phyloP scores from a whole-genome alignment of 208 protist genomes.

The Wallacemonas sp. region DNA sequence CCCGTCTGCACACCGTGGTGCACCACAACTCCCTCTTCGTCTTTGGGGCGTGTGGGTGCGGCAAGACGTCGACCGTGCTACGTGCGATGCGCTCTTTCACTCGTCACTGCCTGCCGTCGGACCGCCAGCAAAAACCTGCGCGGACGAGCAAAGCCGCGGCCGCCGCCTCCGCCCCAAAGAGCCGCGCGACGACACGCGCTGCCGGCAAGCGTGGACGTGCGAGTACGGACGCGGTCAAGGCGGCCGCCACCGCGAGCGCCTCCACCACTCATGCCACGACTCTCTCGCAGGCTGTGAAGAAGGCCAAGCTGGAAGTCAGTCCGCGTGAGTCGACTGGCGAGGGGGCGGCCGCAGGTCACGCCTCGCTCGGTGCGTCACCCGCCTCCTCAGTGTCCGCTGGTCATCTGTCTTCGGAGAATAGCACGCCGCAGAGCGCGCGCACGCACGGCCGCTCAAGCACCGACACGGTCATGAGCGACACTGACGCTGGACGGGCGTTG shows the following conservation, averaged over 20 bases:
- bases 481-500: background rate
- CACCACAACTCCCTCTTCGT: constrained; percentile 67
- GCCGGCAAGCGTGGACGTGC: background rate
- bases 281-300: constrained; percentile 10
- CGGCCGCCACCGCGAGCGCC: background rate
- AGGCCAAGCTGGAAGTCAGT: constrained; percentile 1
- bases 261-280: constrained; percentile 19
- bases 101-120: constrained; percentile 50
- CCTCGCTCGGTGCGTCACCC: background rate
- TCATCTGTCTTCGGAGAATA: background rate
- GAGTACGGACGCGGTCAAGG: background rate
- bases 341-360: constrained; percentile 16
- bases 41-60: constrained; percentile 83
- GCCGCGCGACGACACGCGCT: background rate
- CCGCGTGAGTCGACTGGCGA: background rate
- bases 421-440: background rate
- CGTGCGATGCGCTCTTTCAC: constrained; percentile 67
- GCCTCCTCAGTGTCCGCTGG: constrained; percentile 2
- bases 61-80: constrained; percentile 81
- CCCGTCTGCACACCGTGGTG: constrained; percentile 29
- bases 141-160: no score
- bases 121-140: constrained; percentile 26
- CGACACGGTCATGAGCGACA: background rate
- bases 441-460: constrained; percentile 3
- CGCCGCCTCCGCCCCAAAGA: constrained; percentile 1